Base-by-base conservation (phyloP, 2,329 filamentous ascomycete species). In the Epichloe glyceriae region DNA sequence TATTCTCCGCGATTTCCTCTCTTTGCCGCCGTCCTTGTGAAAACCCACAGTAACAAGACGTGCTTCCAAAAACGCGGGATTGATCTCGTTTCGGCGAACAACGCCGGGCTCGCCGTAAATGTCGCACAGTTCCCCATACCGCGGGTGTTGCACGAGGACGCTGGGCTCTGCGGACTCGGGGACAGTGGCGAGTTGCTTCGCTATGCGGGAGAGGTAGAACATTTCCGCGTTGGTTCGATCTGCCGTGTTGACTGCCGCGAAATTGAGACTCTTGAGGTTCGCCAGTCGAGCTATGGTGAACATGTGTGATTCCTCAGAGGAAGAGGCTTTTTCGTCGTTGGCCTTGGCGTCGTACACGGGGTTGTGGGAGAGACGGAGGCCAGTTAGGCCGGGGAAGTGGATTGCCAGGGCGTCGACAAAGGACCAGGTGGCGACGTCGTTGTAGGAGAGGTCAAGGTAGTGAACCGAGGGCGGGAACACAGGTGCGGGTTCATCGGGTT, bases 181-280 rank as follows among this genome's bases (percentile, higher is more conserved):
- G 0, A 80, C 76, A 3, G 74, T 70, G 1, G 81, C 76, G 39
- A 96, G 72, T 62, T 93, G 86, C 55, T 82, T 82, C 11, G 79
- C 86, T 52, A 96, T 93, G 50, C 86, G 79, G 0, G 84, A 87
- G 11, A 97, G 79, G 64, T 98, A 98, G 65, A 95, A 98, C 61
- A 91, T 83, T 59, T 97, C 93, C 4, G 89, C 89, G 61, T 97
- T 93, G 50, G 80, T 75, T 17, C 91, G 81, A 64, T 97, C 90
- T 41, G 83, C 79, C 1, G 73, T 58, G 0, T 82, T 82, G 57
- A 97, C 82, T 15, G 72, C 70, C 55, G 82, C 82, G 63, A 86
- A 88, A 63, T 93, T 93, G 33, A 96, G 75, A 1, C 72, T 74
- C 49, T 75, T 76, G 10, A 97, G 75, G 1, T 71, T 70, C 1